Evolutionary conservation across 140 eudicot species (phyloP).

Genomic region (Ambrosia hybrid): DNA sequence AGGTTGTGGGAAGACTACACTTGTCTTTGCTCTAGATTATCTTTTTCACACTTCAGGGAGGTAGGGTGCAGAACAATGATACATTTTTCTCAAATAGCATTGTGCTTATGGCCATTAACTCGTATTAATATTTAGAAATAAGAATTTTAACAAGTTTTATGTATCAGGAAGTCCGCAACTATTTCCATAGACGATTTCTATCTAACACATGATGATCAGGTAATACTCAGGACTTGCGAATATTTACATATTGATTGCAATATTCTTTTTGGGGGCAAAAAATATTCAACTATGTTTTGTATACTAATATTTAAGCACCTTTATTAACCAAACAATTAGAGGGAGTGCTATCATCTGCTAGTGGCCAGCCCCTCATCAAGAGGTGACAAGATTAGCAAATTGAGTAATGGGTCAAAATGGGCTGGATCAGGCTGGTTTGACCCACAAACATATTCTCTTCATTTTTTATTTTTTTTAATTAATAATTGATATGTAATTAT

Average conservation of each 20-base stretch:
- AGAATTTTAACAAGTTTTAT: constrained; percentile 25
- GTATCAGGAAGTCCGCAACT: constrained; percentile 84
- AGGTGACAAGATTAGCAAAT: no score
- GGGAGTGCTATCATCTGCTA: background rate
- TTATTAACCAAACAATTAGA: background rate
- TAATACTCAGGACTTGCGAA: constrained; percentile 18
- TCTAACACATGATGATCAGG: constrained; percentile 86
- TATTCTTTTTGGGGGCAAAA: background rate
- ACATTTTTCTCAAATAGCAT: constrained; percentile 23
- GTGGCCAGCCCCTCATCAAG: background rate
- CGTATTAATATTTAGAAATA: constrained; percentile 10
- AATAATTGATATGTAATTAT: background rate
- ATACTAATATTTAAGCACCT: background rate
- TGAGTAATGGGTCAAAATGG: background rate
- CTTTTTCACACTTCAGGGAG: constrained; percentile 76
- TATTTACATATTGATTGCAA: background rate
- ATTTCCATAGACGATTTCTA: constrained; percentile 94
- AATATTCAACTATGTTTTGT: background rate
- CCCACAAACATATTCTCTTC: background rate
- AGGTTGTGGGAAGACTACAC: constrained; percentile 99
- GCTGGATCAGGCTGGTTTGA: constrained; percentile 2
- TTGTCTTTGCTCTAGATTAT: constrained; percentile 81
- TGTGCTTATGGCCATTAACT: constrained; percentile 15
- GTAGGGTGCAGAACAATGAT: constrained; percentile 51
- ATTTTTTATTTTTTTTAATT: background rate